phyloP scores from a whole-genome alignment of 140 eudicot genomes.

The Oenanthe javanica region DNA sequence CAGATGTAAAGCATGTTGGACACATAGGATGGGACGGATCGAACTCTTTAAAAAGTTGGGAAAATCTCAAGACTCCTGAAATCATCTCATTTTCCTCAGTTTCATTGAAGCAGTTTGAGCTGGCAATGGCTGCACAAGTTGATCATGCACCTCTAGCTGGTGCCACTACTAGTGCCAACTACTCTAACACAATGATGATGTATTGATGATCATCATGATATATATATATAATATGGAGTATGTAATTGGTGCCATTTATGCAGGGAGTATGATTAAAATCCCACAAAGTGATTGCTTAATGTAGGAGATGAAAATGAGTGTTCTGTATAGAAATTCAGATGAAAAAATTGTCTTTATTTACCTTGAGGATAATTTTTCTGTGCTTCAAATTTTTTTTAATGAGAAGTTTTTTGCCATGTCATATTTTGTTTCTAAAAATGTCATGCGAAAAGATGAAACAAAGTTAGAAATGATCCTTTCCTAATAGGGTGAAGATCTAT shows the following conservation, averaged over 20 bases:
- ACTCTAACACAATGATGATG: neutral
- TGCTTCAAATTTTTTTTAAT: neutral
- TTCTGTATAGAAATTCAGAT: constrained; percentile 5
- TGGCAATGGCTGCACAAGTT: constrained; percentile 47
- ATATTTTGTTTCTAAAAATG: neutral
- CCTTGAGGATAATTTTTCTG: neutral
- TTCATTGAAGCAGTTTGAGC: constrained; percentile 49
- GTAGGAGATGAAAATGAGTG: neutral
- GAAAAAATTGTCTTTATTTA: neutral
- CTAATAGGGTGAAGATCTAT: neutral
- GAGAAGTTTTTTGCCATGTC: neutral
- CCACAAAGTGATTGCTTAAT: neutral
- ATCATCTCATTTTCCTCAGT: constrained; percentile 37
- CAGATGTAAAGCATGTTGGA: constrained; percentile 72
- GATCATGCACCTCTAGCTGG: constrained; percentile 8
- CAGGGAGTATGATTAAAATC: neutral
- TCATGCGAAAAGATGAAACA: neutral
- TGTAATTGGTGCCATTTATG: neutral
- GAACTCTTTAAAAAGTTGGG: constrained; percentile 33
- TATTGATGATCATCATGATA: neutral
- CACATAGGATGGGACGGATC: constrained; percentile 89
- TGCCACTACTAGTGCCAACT: neutral
- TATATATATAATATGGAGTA: neutral
- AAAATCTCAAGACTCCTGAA: constrained; percentile 34
- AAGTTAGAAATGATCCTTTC: neutral